phyloP scores from a whole-genome alignment of 129 eudicot species.

The Chrysanthemum lavandulifolium region DNA sequence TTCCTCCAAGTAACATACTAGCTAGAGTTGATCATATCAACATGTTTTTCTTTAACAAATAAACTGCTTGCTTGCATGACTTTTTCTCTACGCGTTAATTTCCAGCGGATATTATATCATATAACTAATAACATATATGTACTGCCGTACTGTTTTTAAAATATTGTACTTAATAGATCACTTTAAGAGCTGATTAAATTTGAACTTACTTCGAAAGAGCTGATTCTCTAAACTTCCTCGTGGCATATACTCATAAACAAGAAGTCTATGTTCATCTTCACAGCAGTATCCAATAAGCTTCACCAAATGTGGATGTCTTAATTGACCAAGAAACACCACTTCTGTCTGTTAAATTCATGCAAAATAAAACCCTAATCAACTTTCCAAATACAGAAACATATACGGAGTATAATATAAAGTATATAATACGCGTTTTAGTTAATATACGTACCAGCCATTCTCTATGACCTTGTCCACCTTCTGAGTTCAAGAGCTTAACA shows the following conservation, averaged over 20 bases:
- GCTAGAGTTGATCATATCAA: too few relatives aligned
- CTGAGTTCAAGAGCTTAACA: conserved; percentile 71
- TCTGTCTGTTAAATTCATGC: conserved; percentile 55
- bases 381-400: too few relatives aligned
- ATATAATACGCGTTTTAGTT: too few relatives aligned
- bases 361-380: not conserved
- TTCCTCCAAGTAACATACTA: too few relatives aligned
- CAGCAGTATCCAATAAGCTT: conserved; percentile 90
- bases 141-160: too few relatives aligned
- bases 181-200: not conserved
- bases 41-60: too few relatives aligned
- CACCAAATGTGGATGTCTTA: conserved; percentile 87
- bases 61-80: not conserved
- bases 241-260: conserved; percentile 93
- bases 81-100: conserved; percentile 7
- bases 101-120: not conserved
- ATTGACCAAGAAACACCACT: conserved; percentile 85
- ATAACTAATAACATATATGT: too few relatives aligned
- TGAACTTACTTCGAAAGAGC: conserved; percentile 78
- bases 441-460: conserved; percentile 80
- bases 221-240: conserved; percentile 98
- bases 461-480: conserved; percentile 84
- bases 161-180: too few relatives aligned
- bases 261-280: conserved; percentile 84
- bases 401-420: too few relatives aligned